Evolutionary conservation across 78 protist species (phyloP).

Genomic region (slime mould (Dictyostelium discoideum)): DNA sequence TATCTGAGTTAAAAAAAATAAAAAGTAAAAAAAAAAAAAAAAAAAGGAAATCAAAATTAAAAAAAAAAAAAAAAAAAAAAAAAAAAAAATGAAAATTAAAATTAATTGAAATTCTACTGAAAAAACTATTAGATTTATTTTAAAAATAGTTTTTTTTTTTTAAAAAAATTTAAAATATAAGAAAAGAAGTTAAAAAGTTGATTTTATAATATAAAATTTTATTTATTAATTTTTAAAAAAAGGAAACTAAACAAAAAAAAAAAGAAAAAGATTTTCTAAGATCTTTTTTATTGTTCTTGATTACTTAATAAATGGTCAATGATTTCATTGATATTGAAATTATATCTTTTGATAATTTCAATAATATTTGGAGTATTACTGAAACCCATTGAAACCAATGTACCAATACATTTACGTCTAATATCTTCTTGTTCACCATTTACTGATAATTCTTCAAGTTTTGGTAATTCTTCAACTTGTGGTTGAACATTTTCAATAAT

Average conservation of each 20-base stretch:
- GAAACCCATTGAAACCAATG: slow-evolving; percentile 67
- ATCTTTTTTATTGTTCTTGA: background rate
- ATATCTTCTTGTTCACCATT: slow-evolving; percentile 24
- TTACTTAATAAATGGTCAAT: slow-evolving; percentile 41
- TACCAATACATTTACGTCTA: slow-evolving; percentile 40
- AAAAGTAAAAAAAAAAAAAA: background rate
- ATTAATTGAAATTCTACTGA: background rate
- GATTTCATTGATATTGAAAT: slow-evolving; percentile 51
- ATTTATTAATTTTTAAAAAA: background rate
- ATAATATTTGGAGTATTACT: slow-evolving; percentile 18
- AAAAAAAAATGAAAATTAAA: background rate
- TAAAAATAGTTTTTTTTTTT: too few relatives aligned
- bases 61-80: background rate
- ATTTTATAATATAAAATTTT: background rate
- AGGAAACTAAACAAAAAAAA: background rate
- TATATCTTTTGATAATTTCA: slow-evolving; percentile 41
- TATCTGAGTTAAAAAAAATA: background rate
- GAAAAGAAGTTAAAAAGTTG: too few relatives aligned
- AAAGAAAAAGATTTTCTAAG: background rate
- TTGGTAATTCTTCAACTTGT: slow-evolving; percentile 31
- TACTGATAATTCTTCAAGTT: background rate
- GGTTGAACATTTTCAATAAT: background rate
- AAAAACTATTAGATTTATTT: too few relatives aligned
- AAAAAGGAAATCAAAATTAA: background rate
- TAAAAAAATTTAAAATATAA: too few relatives aligned